Percentiles rank a stretch among this genome's conserved stretches.
Evolutionary conservation across 306 rosid genomes (phyloP).

Genomic region (Urtica urens): DNA sequence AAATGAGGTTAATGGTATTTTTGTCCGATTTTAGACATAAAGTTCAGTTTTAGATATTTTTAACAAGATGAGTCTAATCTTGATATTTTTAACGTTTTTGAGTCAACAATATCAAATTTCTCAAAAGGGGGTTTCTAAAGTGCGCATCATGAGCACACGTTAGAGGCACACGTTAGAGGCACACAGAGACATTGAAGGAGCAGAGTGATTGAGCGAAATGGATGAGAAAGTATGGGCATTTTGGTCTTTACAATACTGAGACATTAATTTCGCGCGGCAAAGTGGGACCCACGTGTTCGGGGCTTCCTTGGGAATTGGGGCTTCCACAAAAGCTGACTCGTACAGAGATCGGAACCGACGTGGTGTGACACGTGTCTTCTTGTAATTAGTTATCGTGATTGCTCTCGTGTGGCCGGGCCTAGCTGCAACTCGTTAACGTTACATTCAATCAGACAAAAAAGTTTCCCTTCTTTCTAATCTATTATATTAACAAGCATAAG

Average conservation of each 20-base stretch:
- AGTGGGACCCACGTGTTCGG: slow-evolving; percentile 8
- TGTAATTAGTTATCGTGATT: too few relatives aligned
- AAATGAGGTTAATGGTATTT: too few relatives aligned
- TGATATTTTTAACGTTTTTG: too few relatives aligned
- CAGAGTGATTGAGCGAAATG: neutral
- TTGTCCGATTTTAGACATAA: too few relatives aligned
- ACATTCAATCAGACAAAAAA: too few relatives aligned
- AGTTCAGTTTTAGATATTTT: too few relatives aligned
- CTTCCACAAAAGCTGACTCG: neutral
- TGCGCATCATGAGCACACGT: too few relatives aligned
- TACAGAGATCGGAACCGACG: neutral
- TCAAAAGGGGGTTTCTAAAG: neutral
- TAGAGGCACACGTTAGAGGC: neutral
- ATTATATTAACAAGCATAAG: too few relatives aligned
- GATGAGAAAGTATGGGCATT: neutral
- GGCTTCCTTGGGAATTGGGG: slow-evolving; percentile 11
- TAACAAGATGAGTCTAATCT: too few relatives aligned
- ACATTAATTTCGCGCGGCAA: slow-evolving; percentile 8
- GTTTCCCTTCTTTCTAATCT: too few relatives aligned
- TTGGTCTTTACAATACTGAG: neutral
- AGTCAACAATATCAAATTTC: too few relatives aligned
- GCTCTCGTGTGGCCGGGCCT: slow-evolving; percentile 2
- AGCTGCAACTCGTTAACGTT: neutral
- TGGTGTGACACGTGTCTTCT: too few relatives aligned
- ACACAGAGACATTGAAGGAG: slow-evolving; percentile 4